Evolutionary conservation across 805 yeast species (phyloP), one percentile per base, ranked within the genome.

Genomic region (Ogataea salicorniae): DNA sequence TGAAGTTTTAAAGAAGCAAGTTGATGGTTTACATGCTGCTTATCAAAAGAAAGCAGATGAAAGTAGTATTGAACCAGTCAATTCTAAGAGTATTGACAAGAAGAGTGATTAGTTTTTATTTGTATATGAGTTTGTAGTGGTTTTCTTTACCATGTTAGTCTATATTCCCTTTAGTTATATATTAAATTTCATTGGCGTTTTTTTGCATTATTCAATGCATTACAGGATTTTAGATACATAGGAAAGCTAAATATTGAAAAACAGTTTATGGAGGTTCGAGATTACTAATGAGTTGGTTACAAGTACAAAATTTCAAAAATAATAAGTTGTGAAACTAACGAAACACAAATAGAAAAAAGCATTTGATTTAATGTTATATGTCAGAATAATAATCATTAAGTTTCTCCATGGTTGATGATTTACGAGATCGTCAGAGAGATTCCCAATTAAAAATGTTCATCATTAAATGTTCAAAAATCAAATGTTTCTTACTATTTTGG

Each of bases 1-100:
- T 37, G 66, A 60, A 5, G 60, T 69, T 4, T 61, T 76, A 57
- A 72, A 69, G 53, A 73, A 71, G 50, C 80, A 76, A 58, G 58
- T 75, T 44, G 53, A 60, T 17, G 74, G 75, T 3, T 61, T 72
- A 41, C 75, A 70, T 56, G 56, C 50, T 11, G 71, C 74, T 9
- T 75, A 73, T 54, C 70, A 73, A 42, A 53, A 55, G 15, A 72
- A 73, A 61, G 68, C 63, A 11, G 60, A 59, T 41, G 50, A 46
- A 23, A 33, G 26, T 5, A 41, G 29, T 7, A 15, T 34, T 7
- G 17, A 14, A 2, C 13, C 39, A 9, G 37, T 41, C 34, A 33
- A 11, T 33, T 36, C 31, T 23, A 33, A 31, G 15, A 18, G 35
- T 20, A 9, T 26, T 26, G 45, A 35, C 22, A 44, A 44, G 35